phyloP scores from a whole-genome alignment of 495 filamentous ascomycete species.

The Neurospora hispaniola region DNA sequence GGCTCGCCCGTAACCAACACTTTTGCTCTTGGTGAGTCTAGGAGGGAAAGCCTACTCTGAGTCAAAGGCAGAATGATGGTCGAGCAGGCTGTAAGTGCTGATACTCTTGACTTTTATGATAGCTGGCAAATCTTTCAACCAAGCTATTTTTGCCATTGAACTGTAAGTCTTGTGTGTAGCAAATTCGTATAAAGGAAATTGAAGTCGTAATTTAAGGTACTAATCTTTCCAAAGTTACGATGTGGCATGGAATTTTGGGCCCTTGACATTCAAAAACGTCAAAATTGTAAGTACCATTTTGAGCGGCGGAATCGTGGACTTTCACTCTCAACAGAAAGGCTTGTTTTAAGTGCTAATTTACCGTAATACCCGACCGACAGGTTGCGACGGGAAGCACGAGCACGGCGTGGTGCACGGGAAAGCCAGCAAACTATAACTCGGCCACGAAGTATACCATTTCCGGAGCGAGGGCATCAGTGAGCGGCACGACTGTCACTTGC shows the following conservation, averaged over 20 bases:
- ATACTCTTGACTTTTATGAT: neutral
- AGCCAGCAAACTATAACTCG: slow-evolving; percentile 26
- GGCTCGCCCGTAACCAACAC: slow-evolving; percentile 15
- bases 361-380: slow-evolving; percentile 6
- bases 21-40: slow-evolving; percentile 14
- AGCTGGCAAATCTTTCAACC: slow-evolving; percentile 30
- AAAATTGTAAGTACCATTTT: slow-evolving; percentile 23
- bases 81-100: neutral
- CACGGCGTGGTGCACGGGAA: slow-evolving; percentile 23
- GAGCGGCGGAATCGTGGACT: neutral
- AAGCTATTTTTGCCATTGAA: slow-evolving; percentile 31
- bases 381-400: slow-evolving; percentile 11
- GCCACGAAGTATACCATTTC: slow-evolving; percentile 23
- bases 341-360: neutral
- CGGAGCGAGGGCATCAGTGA: slow-evolving; percentile 20
- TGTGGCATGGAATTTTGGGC: slow-evolving; percentile 28
- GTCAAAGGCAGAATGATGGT: neutral
- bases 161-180: slow-evolving; percentile 8
- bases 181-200: neutral
- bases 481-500: slow-evolving; percentile 24
- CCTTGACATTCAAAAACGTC: slow-evolving; percentile 27
- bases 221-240: slow-evolving; percentile 8
- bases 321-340: neutral
- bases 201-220: neutral
- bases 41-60: neutral